Conservation (phyloP, 768 basidiomycete species). For the Mycena alexandri region DNA sequence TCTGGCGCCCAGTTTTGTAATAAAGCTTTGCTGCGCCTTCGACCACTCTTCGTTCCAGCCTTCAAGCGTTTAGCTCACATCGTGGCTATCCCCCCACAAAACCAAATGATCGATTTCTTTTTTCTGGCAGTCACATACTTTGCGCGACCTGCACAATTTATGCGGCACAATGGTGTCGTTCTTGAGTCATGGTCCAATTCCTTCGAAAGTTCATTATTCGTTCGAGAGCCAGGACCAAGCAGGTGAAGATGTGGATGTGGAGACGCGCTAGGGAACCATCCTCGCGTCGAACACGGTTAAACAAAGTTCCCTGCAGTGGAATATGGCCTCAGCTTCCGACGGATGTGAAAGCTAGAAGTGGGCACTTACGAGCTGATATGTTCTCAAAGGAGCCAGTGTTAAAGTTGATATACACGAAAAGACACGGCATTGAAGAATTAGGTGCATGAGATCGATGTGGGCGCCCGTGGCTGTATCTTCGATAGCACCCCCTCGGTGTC, state of each 20-base stretch:
- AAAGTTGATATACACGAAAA: constrained; percentile 5
- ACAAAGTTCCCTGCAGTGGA: not conserved
- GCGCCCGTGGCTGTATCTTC: not conserved
- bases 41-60: not conserved
- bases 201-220: not conserved
- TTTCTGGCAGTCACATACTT: not conserved
- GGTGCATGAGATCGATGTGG: constrained; percentile 1
- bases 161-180: not conserved
- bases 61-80: not conserved
- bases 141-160: not conserved
- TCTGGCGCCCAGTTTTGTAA: not conserved
- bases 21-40: not conserved
- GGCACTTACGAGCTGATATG: not conserved
- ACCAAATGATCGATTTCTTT: not conserved
- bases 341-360: too few relatives aligned
- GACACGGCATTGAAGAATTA: constrained; percentile 11
- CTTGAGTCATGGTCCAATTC: not conserved
- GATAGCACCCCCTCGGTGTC: too few relatives aligned
- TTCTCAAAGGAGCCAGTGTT: not conserved
- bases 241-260: not conserved
- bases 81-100: not conserved
- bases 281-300: not conserved
- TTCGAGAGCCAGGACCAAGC: constrained; percentile 4
- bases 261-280: not conserved
- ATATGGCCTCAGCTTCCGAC: too few relatives aligned